These are phyloP conservation scores for Lophiotrema nucula DNA, from an alignment of 495 filamentous ascomycete species.

Conservation along the genomic window DNA sequence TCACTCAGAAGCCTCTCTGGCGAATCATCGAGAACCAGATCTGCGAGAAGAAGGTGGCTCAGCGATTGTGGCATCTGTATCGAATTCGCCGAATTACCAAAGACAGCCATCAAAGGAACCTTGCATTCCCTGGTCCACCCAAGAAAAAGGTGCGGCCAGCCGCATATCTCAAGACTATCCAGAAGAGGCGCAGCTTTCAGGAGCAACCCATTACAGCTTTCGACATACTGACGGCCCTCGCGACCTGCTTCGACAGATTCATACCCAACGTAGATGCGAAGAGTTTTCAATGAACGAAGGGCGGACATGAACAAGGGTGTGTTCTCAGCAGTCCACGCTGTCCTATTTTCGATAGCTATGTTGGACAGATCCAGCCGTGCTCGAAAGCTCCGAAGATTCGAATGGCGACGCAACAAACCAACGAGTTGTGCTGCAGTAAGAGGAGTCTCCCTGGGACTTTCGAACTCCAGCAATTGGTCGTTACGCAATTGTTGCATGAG, in stretches of 20 bases:
- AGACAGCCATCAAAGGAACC: slow-evolving; percentile 8
- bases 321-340: slow-evolving; percentile 7
- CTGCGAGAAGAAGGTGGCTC: slow-evolving; percentile 3
- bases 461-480: slow-evolving; percentile 13
- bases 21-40: neutral
- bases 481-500: slow-evolving; percentile 8
- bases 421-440: slow-evolving; percentile 2
- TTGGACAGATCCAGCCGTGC: slow-evolving; percentile 4
- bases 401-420: slow-evolving; percentile 8
- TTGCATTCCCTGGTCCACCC: neutral
- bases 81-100: neutral
- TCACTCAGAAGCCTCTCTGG: neutral
- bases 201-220: neutral
- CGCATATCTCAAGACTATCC: slow-evolving; percentile 13
- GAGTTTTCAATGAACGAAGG: slow-evolving; percentile 2
- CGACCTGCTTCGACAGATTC: too few species aligned
- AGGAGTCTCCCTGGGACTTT: slow-evolving; percentile 1
- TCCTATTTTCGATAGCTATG: slow-evolving; percentile 2
- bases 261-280: slow-evolving; percentile 17
- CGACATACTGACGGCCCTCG: neutral
- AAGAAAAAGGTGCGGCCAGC: slow-evolving; percentile 1
- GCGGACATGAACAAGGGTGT: slow-evolving; percentile 12
- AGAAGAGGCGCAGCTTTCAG: slow-evolving; percentile 10
- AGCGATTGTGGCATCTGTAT: slow-evolving; percentile 2
- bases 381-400: slow-evolving; percentile 11